Base-by-base conservation (phyloP, 139 green algal species). In the Spirogloea muscicola region DNA sequence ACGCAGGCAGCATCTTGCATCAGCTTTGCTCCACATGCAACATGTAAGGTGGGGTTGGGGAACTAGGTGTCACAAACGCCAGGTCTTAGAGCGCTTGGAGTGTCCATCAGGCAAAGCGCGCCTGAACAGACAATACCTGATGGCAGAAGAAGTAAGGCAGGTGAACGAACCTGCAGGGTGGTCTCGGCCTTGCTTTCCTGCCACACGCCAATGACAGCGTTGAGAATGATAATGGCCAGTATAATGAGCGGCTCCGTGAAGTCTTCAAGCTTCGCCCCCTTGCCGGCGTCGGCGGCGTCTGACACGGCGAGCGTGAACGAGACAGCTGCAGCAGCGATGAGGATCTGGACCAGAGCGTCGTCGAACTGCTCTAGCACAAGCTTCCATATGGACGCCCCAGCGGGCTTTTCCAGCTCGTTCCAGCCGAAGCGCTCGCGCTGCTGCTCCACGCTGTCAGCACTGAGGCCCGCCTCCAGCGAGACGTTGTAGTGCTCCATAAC, bases 171-270 rank as follows among this genome's bases (percentile, higher is more conserved):
- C 67, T 68, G 33, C 37, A 80, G 60, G 4, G 72, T 64, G 37
- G 25, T 62, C 64, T 80, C 72, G 10, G 72, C 64, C 60, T 51
- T 40, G 29, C 68, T 71, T 37, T 80, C 65, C 52, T 80, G 94
- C 95, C 95, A 99, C 37, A 99, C 95, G 55, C 95, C 95, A 27
- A 99, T 96, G 25, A 94, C 86, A 3, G 95, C 95, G 77, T 99
- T 99, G 16, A 98, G 73, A 9, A 96, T 75, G 36, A 99, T 76
- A 63, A 99, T 99, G 7, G 97, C 80, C 31, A 98, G 43, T 72
- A 99, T 99, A 36, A 99, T 93, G 16, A 90, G 49, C 0, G 95
- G 95, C 86, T 99, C 95, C 29, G 98, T 91, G 86, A 91, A 99
- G 9, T 89, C 95, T 0, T 86, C 68, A 25, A 96, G 58, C 6